phyloP scores from a whole-genome alignment of 2,329 filamentous ascomycete genomes.

The Aureobasidium subglaciale region DNA sequence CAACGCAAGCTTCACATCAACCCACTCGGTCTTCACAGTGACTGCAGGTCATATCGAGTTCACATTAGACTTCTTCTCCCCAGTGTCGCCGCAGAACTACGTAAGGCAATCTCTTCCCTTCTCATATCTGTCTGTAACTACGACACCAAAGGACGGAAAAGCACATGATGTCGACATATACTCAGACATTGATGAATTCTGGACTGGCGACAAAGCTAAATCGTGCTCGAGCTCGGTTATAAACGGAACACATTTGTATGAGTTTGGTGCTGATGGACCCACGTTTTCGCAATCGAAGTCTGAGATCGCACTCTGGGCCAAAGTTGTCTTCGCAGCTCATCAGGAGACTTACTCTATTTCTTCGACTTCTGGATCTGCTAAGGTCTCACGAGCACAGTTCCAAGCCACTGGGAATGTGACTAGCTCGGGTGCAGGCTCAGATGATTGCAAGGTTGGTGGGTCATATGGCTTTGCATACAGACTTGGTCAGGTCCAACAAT shows the following conservation, averaged over 20 bases:
- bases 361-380: neutral
- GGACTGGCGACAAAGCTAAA: constrained; percentile 30
- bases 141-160: constrained; percentile 12
- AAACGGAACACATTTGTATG: constrained; percentile 27
- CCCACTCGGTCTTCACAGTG: constrained; percentile 36
- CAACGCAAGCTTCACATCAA: constrained; percentile 35
- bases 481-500: constrained; percentile 27
- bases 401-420: neutral
- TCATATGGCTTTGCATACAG: constrained; percentile 35
- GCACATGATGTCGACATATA: constrained; percentile 32
- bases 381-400: neutral
- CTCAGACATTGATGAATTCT: constrained; percentile 38
- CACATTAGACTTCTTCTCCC: constrained; percentile 39
- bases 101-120: constrained; percentile 40
- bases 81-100: constrained; percentile 36
- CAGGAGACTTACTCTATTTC: neutral
- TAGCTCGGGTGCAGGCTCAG: constrained; percentile 19
- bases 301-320: constrained; percentile 36
- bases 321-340: constrained; percentile 28
- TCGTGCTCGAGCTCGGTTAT: constrained; percentile 19
- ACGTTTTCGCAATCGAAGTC: constrained; percentile 32
- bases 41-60: constrained; percentile 31
- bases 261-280: constrained; percentile 27
- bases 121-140: constrained; percentile 35
- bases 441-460: constrained; percentile 22